Base-by-base conservation (phyloP, 805 yeast genomes). In the Hanseniaspora valbyensis region DNA sequence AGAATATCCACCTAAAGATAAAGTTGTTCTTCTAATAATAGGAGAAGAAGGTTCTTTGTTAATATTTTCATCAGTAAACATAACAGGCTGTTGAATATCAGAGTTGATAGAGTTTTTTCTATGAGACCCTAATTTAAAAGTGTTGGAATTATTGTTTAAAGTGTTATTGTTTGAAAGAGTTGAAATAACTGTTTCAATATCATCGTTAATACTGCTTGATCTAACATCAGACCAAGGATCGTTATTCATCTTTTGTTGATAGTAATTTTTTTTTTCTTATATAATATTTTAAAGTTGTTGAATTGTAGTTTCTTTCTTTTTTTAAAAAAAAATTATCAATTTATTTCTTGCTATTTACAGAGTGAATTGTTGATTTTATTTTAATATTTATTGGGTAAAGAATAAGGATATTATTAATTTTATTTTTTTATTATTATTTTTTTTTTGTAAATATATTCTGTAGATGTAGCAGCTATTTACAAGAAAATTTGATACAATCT, bases 181-280 rank as follows among this genome's bases (percentile, higher is more conserved):
- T 7, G 68, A 62, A 4, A 66, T 66, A 32, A 64, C 65, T 37
- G 66, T 63, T 13, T 64, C 65, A 39, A 64, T 52, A 50, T 65
- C 67, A 18, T 63, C 58, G 53, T 63, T 64, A 55, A 65, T 57
- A 26, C 57, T 53, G 44, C 56, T 33, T 44, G 44, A 33, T 37
- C 48, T 50, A 21, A 43, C 42, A 14, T 50, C 53, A 32, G 45
- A 25, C 53, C 53, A 50, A 12, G 50, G 53, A 50, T 50, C 53
- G 29, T 22, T 44, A 21, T 33, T 33, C 50, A 50, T 50, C 5
- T 33, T 43, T n/a, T 26, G n/a, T n/a, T n/a, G n/a, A n/a, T n/a
- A n/a, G n/a, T 41, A 22, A 2, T 42, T 30, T 42, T 28, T 10
- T 10, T 30, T 42, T 18, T 30, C 22, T 30, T 18, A n/a, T n/a